Evolutionary conservation across 2,329 filamentous ascomycete species (phyloP).

Genomic region (Rutstroemia sp.): DNA sequence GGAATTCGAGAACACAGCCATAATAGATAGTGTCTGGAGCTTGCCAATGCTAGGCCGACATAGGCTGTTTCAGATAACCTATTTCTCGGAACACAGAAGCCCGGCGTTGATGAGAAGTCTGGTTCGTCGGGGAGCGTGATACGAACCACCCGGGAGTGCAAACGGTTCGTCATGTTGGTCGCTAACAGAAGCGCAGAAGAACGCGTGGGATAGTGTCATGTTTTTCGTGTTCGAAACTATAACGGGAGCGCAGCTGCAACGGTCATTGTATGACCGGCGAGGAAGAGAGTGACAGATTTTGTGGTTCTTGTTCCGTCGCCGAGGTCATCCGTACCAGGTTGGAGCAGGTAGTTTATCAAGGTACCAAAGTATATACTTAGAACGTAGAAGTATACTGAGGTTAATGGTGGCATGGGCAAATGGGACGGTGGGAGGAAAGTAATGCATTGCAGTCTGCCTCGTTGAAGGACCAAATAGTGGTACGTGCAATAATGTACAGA

Average conservation of each 20-base stretch:
- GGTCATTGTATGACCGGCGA: neutral
- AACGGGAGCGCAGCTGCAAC: neutral
- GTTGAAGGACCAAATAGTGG: too few species aligned
- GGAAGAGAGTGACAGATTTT: neutral
- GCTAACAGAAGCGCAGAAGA: neutral
- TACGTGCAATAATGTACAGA: too few species aligned
- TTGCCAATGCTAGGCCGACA: too few species aligned
- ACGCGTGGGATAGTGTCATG: neutral
- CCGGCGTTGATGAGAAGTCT: neutral
- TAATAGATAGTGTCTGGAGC: neutral
- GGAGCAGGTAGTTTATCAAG: neutral
- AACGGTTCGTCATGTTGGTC: neutral
- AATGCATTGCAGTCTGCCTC: too few species aligned
- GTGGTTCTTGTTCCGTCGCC: neutral
- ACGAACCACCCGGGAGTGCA: neutral
- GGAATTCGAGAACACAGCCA: neutral
- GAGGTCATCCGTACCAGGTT: neutral
- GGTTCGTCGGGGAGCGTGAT: too few species aligned
- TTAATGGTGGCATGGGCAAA: too few species aligned
- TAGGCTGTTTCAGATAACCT: neutral
- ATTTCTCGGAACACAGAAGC: neutral
- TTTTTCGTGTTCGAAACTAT: neutral
- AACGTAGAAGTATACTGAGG: too few species aligned
- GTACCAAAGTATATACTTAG: too few species aligned
- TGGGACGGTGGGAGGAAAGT: too few species aligned